Conservation (phyloP, 2,329 filamentous ascomycete genomes). For the Diaporthe sp. region DNA sequence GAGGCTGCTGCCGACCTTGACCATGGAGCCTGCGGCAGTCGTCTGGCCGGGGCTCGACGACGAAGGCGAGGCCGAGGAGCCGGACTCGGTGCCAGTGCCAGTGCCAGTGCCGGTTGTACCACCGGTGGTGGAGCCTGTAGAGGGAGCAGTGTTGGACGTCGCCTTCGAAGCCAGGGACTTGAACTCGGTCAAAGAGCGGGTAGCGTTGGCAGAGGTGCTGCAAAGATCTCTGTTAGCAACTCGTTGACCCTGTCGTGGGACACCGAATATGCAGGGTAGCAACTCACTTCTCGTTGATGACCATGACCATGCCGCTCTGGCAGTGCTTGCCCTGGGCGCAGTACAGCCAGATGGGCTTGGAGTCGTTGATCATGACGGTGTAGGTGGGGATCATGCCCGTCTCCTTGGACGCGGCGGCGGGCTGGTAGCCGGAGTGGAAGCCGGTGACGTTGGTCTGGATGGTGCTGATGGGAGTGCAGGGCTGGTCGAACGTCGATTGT, state of each 20-base stretch:
- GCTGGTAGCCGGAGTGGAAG: slow-evolving; percentile 78
- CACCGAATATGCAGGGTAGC: not conserved
- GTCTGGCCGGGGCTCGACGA: slow-evolving; percentile 42
- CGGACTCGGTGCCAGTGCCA: slow-evolving; percentile 19
- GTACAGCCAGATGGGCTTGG: slow-evolving; percentile 83
- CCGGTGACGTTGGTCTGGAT: slow-evolving; percentile 67
- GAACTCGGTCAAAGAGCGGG: slow-evolving; percentile 66
- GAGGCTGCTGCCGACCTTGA: slow-evolving; percentile 58
- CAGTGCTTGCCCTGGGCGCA: slow-evolving; percentile 83
- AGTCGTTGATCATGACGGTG: slow-evolving; percentile 78
- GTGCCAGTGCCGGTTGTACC: slow-evolving; percentile 42
- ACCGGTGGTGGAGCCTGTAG: slow-evolving; percentile 43
- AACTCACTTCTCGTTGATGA: slow-evolving; percentile 80
- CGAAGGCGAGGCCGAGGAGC: slow-evolving; percentile 11
- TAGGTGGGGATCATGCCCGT: slow-evolving; percentile 74
- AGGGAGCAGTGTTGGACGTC: slow-evolving; percentile 37
- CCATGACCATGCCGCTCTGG: slow-evolving; percentile 80
- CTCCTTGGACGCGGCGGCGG: slow-evolving; percentile 66
- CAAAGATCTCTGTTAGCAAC: not conserved
- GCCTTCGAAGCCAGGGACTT: slow-evolving; percentile 55
- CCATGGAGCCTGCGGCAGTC: slow-evolving; percentile 49
- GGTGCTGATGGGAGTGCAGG: slow-evolving; percentile 73
- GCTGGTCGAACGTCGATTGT: slow-evolving; percentile 80
- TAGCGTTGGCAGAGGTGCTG: slow-evolving; percentile 65
- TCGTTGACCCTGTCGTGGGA: no score